phyloP scores from a whole-genome alignment of 2,329 filamentous ascomycete genomes.

The Peltaster fructicola region DNA sequence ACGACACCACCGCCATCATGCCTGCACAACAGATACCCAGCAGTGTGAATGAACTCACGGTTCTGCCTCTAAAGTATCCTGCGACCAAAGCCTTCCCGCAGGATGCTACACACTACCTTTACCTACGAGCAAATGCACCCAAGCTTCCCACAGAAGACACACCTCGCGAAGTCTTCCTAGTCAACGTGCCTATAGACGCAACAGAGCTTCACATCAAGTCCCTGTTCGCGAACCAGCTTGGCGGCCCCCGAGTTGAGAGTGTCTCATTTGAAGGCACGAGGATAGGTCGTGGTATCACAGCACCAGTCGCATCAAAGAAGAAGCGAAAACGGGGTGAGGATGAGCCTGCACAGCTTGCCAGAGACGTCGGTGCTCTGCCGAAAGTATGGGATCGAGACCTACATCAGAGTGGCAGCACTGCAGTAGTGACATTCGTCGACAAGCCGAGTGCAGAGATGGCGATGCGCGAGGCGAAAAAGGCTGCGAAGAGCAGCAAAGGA shows the following conservation, averaged over 20 bases:
- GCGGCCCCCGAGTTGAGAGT: slow-evolving; percentile 59
- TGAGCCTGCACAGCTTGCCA: slow-evolving; percentile 29
- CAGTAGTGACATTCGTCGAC: slow-evolving; percentile 71
- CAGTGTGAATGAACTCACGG: slow-evolving; percentile 43
- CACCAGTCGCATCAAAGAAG: slow-evolving; percentile 25
- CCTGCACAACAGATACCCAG: too few species aligned
- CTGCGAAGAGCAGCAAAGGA: slow-evolving; percentile 36
- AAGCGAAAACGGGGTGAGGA: slow-evolving; percentile 30
- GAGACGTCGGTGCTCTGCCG: slow-evolving; percentile 38
- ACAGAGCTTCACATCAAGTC: slow-evolving; percentile 60
- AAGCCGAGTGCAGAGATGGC: slow-evolving; percentile 57
- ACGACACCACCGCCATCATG: too few species aligned
- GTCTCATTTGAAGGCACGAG: slow-evolving; percentile 55
- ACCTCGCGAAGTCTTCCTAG: slow-evolving; percentile 68
- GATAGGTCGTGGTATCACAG: slow-evolving; percentile 22
- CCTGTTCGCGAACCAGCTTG: slow-evolving; percentile 57
- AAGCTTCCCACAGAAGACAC: slow-evolving; percentile 58
- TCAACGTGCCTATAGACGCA: slow-evolving; percentile 73
- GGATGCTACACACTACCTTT: slow-evolving; percentile 61
- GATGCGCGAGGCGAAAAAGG: slow-evolving; percentile 54
- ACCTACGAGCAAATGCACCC: slow-evolving; percentile 68
- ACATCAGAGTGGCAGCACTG: slow-evolving; percentile 57
- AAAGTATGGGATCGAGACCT: slow-evolving; percentile 55
- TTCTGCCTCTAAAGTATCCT: slow-evolving; percentile 52
- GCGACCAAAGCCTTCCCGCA: slow-evolving; percentile 43